phyloP scores from a whole-genome alignment of 1,284 basidiomycete genomes.

The Melampsora americana region DNA sequence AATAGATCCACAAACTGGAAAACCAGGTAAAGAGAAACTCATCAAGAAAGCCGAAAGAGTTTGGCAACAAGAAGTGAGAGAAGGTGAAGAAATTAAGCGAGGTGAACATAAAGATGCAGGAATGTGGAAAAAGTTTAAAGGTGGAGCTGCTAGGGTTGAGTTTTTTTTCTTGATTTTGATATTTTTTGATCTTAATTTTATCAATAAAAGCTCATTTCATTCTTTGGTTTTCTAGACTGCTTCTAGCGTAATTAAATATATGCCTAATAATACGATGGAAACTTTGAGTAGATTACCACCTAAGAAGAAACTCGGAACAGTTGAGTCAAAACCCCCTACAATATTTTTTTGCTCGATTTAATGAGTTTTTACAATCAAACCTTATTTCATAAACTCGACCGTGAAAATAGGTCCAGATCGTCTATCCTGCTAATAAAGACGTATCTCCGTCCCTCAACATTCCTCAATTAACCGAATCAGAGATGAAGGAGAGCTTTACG shows the following conservation, averaged over 20 bases:
- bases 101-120: slow-evolving; percentile 17
- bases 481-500: slow-evolving; percentile 7
- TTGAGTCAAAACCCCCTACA: neutral
- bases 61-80: slow-evolving; percentile 39
- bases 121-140: slow-evolving; percentile 25
- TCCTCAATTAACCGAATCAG: neutral
- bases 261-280: slow-evolving; percentile 33
- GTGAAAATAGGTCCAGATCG: slow-evolving; percentile 2
- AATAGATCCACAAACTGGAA: slow-evolving; percentile 23
- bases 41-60: slow-evolving; percentile 36
- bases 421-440: neutral
- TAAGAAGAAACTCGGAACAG: slow-evolving; percentile 16
- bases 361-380: slow-evolving; percentile 15
- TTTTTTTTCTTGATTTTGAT: neutral
- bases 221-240: slow-evolving; percentile 11
- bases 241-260: slow-evolving; percentile 16
- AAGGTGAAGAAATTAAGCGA: slow-evolving; percentile 27
- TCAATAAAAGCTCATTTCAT: neutral
- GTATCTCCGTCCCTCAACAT: neutral
- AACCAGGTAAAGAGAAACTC: slow-evolving; percentile 21
- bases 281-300: slow-evolving; percentile 26
- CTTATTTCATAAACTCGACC: neutral
- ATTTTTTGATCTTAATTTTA: neutral
- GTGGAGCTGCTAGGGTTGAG: slow-evolving; percentile 12
- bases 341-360: neutral